A percentile compares a stretch with the other conserved stretches of the same genome.
phyloP scores from a whole-genome alignment of 2,329 filamentous ascomycete genomes.

The Ciborinia camelliae region DNA sequence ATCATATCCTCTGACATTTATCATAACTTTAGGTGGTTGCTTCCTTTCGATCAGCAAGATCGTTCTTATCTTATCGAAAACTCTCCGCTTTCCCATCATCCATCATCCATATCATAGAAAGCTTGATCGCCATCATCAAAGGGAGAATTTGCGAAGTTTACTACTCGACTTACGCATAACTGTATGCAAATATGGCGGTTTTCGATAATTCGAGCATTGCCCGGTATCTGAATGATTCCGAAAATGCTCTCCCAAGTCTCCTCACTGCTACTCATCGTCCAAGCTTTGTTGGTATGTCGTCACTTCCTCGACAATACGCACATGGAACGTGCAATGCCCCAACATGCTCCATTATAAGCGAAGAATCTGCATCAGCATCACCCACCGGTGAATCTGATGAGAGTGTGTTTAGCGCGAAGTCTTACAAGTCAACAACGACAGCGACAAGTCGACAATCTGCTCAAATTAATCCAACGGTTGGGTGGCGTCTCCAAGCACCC shows the following conservation, averaged over 20 bases:
- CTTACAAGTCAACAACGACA: slow-evolving; percentile 1
- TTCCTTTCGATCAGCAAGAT: slow-evolving; percentile 5
- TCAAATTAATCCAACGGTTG: background rate
- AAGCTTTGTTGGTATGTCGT: background rate
- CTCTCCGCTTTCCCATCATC: background rate
- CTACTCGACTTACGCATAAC: background rate
- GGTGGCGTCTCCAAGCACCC: slow-evolving; percentile 11
- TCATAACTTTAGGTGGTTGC: background rate
- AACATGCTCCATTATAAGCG: background rate
- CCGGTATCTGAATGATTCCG: slow-evolving; percentile 11
- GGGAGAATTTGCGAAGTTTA: background rate
- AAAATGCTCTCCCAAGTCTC: background rate
- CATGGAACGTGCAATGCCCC: background rate
- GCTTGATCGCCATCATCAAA: background rate
- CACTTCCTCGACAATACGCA: background rate
- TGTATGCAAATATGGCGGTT: background rate
- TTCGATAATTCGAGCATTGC: background rate
- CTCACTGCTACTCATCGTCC: background rate
- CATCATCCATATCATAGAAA: background rate
- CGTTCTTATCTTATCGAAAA: slow-evolving; percentile 13
- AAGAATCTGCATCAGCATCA: slow-evolving; percentile 1
- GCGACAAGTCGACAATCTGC: background rate
- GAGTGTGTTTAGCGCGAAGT: slow-evolving; percentile 12
- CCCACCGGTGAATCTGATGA: background rate
- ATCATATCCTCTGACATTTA: background rate